Evolutionary conservation across 805 yeast genomes (phyloP), one percentile per base, ranked within the genome.

Genomic region (Starmerella kuoi): DNA sequence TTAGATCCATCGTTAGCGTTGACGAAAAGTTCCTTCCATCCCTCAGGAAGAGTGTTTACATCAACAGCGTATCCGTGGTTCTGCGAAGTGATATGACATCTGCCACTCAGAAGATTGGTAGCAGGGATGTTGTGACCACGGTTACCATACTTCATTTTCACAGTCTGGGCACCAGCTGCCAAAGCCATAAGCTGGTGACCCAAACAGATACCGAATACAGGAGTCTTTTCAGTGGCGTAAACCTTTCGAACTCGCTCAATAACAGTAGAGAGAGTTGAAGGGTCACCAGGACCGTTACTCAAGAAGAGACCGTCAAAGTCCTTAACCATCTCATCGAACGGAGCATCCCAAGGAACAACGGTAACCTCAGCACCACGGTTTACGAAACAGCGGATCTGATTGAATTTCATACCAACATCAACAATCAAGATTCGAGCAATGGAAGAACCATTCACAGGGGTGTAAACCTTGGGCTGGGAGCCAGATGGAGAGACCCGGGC

Each of bases 271-370:
- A 91, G 72, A 44, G 82, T 84, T 34, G 91, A 74, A 44, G 99
- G 99, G 67, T 91, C 97, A 74, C 99, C 99, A 23, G 99, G 99
- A 69, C 99, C 99, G 65, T 91, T 91, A 42, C 96, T 87, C 52
- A 88, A 69, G 65, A 91, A 91, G 56, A 91, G 71, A 69, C 98
- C 99, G 62, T 91, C 98, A 61, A 80, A 91, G 49, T 76, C 71
- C 31, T 33, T 33, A n/a, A 44, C 46, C 63, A 85, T 94, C 38
- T 64, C 57, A 48, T 81, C 68, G 62, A 81, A 79, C 63, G 86
- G 94, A 60, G 86, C 77, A 61, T 91, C 79, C 87, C 88, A 88
- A 47, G 98, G 97, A 37, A 91, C 96, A 42, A 91, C 96, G 60
- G 77, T 74, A 53, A 91, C 70, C 66, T 93, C 96, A 40, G 91